Evolutionary conservation across 2,329 filamentous ascomycete genomes (phyloP), one percentile per base, ranked within the genome.

Genomic region (Diplocarpon rosae): DNA sequence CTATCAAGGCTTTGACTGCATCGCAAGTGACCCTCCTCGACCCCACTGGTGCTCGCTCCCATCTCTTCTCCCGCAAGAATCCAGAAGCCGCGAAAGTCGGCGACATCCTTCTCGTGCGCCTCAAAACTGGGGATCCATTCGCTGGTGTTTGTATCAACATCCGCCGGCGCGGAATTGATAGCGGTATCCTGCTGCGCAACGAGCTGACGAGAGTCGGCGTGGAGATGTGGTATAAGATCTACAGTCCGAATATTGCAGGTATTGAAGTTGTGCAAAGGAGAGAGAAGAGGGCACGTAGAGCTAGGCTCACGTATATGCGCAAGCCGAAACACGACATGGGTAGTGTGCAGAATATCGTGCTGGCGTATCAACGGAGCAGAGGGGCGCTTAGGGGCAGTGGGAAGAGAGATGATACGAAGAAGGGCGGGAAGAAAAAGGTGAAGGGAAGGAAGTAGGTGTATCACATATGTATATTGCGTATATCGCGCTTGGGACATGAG

Each of bases 201-300:
- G 80, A 93, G 62, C 69, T 98, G 56, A 89, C 86, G 54, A 78
- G 85, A 56, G 78, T 93, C 6, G 85, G 86, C 49, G 86, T 95
- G 48, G 92, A 98, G 75, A 92, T 95, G 86, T 95, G 87, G 81
- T 88, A 85, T 67, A 98, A 98, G 72, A 73, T 96, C 47, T 96
- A 92, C 71, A 85, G 79, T 61, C 90, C 90, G 49, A 83, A 85
- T 61, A 83, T 96, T 28, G 79, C 84, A 62, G 86, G 85, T 52
- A 87, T 98, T 59, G 90, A 98, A 68, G 83, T 98, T 57, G 85
- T 96, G 65, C 86, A 94, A 76, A 73, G 90, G 57, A 75, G 78
- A 52, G 74, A 77, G 60, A 92, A 88, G 81, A 78, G 87, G 64
- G 86, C 87, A 53, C 81, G 89, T 62, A 78, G 92, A 59, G 90